Evolutionary conservation across 768 basidiomycete genomes (phyloP).

Genomic region (Leccinum ochraceum): DNA sequence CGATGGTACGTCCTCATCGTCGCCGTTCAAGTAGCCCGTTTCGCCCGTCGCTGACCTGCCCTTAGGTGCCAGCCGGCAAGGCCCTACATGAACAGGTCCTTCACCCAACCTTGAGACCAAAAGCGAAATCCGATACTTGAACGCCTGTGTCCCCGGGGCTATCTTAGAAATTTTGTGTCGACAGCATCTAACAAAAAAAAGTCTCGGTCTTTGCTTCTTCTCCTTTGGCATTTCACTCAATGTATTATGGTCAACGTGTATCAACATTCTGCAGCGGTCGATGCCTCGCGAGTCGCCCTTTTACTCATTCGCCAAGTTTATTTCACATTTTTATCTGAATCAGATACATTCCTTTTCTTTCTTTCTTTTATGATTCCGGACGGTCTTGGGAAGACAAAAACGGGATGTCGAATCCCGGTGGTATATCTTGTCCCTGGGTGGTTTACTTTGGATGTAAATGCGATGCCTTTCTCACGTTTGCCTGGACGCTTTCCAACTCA

Average conservation of each 20-base stretch:
- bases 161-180: not conserved
- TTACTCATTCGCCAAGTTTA: not conserved
- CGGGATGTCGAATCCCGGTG: not conserved
- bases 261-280: constrained; percentile 15
- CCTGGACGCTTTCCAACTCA: not conserved
- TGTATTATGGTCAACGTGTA: constrained; percentile 31
- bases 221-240: constrained; percentile 6
- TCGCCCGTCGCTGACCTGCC: constrained; percentile 1
- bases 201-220: not conserved
- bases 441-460: not conserved
- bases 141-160: not conserved
- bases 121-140: constrained; percentile 30
- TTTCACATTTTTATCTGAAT: constrained; percentile 4
- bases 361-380: not conserved
- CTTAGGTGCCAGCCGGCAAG: constrained; percentile 86
- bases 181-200: not conserved
- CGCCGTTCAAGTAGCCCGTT: not conserved
- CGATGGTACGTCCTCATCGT: constrained; percentile 59
- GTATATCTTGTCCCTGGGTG: not conserved
- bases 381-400: not conserved
- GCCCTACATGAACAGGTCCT: constrained; percentile 91
- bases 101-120: constrained; percentile 53
- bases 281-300: not conserved
- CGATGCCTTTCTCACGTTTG: not conserved
- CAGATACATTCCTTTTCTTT: not conserved